phyloP scores from a whole-genome alignment of 257 asterid genomes.

The Plantago ovata region DNA sequence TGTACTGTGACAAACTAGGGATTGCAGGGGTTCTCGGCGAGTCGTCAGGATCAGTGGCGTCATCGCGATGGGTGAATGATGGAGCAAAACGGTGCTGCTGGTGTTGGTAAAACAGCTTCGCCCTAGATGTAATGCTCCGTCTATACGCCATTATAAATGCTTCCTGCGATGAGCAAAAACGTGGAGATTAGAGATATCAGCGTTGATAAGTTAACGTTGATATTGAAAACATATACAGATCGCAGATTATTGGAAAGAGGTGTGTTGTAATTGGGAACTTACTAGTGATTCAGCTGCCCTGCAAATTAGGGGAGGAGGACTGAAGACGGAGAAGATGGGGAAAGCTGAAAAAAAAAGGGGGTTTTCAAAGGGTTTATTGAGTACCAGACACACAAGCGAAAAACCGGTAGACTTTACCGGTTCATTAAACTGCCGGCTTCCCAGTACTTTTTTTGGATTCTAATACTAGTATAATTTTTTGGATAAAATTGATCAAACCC shows the following conservation, averaged over 20 bases:
- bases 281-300: background rate
- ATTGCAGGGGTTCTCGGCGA: conserved; percentile 19
- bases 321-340: background rate
- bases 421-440: too few species aligned
- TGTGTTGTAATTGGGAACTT: background rate
- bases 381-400: too few species aligned
- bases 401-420: too few species aligned
- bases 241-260: background rate
- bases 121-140: conserved; percentile 60
- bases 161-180: conserved; percentile 9
- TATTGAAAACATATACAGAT: background rate
- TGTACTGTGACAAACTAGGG: conserved; percentile 29
- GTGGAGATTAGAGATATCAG: too few species aligned
- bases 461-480: too few species aligned
- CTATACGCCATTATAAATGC: conserved; percentile 58
- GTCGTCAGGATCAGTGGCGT: conserved; percentile 17
- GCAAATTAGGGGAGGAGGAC: background rate
- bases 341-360: too few species aligned
- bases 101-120: conserved; percentile 61
- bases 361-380: conserved; percentile 19
- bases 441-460: too few species aligned
- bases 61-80: conserved; percentile 39
- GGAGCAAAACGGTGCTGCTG: conserved; percentile 42
- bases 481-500: too few species aligned
- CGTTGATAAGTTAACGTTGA: background rate